Evolutionary conservation across 164 flowering plant species (phyloP).

Genomic region (Euptelea pleiosperma): DNA sequence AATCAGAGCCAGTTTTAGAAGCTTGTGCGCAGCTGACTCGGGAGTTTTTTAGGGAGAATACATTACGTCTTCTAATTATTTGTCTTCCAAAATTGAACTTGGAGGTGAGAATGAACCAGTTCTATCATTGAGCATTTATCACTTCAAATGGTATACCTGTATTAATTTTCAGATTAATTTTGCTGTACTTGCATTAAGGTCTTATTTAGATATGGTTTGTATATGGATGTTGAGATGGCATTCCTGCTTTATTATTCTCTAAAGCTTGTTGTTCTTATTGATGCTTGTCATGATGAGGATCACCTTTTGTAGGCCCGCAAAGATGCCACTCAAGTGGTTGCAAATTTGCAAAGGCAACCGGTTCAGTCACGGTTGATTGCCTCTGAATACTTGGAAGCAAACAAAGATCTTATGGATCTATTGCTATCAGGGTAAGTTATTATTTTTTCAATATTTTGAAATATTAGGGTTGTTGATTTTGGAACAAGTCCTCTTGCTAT

Average conservation of each 20-base stretch:
- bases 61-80: slow-evolving; percentile 66
- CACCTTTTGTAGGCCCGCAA: slow-evolving; percentile 64
- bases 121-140: not conserved
- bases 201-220: not conserved
- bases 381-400: slow-evolving; percentile 87
- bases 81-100: slow-evolving; percentile 82
- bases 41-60: slow-evolving; percentile 79
- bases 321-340: slow-evolving; percentile 98
- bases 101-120: slow-evolving; percentile 49
- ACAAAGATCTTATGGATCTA: slow-evolving; percentile 83
- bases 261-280: not conserved
- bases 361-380: slow-evolving; percentile 94
- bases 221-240: too few relatives aligned
- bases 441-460: too few relatives aligned
- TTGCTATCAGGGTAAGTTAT: slow-evolving; percentile 69
- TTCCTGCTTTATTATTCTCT: too few relatives aligned
- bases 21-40: slow-evolving; percentile 90
- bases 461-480: not conserved
- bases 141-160: not conserved
- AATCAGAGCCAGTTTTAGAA: slow-evolving; percentile 84
- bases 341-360: slow-evolving; percentile 94
- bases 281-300: slow-evolving; percentile 10
- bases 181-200: not conserved
- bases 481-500: too few relatives aligned
- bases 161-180: not conserved